These are phyloP conservation scores for Ganoderma sp. DNA, from an alignment of 1,284 basidiomycete genomes.

Conservation along the genomic window DNA sequence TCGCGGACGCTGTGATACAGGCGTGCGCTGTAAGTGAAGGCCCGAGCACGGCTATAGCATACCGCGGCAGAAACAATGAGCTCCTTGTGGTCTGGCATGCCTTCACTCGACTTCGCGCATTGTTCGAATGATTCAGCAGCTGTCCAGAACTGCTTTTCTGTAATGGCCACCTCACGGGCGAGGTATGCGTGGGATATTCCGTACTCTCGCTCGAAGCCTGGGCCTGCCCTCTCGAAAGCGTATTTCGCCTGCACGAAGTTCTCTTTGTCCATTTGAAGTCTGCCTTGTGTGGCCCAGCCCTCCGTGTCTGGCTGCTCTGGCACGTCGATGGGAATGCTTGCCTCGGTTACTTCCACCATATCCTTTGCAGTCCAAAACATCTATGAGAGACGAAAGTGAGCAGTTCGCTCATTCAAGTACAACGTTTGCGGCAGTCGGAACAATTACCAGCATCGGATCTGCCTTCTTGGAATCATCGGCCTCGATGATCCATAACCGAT, in stretches of 20 bases:
- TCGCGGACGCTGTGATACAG: conserved; percentile 50
- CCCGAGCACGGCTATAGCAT: conserved; percentile 34
- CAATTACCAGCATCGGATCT: conserved; percentile 60
- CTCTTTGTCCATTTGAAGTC: conserved; percentile 55
- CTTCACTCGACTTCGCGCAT: not conserved
- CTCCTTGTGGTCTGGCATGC: not conserved
- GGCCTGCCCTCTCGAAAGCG: conserved; percentile 60
- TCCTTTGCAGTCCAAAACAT: not conserved
- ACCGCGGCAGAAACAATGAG: conserved; percentile 27
- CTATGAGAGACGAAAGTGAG: not conserved
- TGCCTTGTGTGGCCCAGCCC: conserved; percentile 60
- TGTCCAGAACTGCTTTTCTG: conserved; percentile 52
- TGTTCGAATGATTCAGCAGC: conserved; percentile 41
- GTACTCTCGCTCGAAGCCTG: conserved; percentile 48
- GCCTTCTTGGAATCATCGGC: conserved; percentile 60
- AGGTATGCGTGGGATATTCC: conserved; percentile 52
- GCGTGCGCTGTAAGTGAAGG: conserved; percentile 55
- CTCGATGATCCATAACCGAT: conserved; percentile 70
- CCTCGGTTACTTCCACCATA: not conserved
- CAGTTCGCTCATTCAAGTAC: not conserved
- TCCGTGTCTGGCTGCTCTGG: conserved; percentile 43
- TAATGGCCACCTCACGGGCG: conserved; percentile 50
- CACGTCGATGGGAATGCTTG: not conserved
- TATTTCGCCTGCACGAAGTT: conserved; percentile 63
- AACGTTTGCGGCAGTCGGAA: not conserved